phyloP scores from a whole-genome alignment of 345 rosid genomes.

The Physaria fendleri region DNA sequence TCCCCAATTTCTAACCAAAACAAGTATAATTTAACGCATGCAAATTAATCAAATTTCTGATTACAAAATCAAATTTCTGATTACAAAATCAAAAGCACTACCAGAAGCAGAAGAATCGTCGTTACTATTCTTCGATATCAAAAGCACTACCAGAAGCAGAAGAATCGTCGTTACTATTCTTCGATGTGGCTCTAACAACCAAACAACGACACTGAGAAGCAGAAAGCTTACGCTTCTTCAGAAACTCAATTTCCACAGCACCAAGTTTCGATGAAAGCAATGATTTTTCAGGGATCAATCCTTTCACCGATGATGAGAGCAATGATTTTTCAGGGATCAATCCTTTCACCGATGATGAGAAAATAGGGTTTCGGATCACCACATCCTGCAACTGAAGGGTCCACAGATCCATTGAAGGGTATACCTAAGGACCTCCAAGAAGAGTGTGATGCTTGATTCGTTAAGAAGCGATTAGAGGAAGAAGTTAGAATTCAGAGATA shows the following conservation, averaged over 20 bases:
- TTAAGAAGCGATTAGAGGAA: constrained; percentile 14
- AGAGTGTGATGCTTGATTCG: neutral
- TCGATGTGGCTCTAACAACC: constrained; percentile 46
- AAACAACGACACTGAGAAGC: constrained; percentile 31
- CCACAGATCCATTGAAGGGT: constrained; percentile 20
- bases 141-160: constrained; percentile 33
- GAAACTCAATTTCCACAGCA: constrained; percentile 35
- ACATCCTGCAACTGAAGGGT: constrained; percentile 20
- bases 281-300: constrained; percentile 18
- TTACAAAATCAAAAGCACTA: too few relatives aligned
- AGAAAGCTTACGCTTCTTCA: constrained; percentile 30
- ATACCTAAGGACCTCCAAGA: neutral
- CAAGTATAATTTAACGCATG: too few relatives aligned
- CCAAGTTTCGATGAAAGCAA: constrained; percentile 3
- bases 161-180: constrained; percentile 46
- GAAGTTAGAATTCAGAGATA: neutral
- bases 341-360: constrained; percentile 16
- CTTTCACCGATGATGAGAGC: too few relatives aligned
- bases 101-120: constrained; percentile 41
- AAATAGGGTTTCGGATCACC: constrained; percentile 26
- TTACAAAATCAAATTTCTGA: too few relatives aligned
- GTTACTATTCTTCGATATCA: constrained; percentile 49
- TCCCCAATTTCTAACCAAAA: neutral
- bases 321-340: too few relatives aligned
- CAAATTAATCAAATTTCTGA: too few relatives aligned